Evolutionary conservation across 2,329 filamentous ascomycete genomes (phyloP), one percentile per base, ranked within the genome.

Genomic region (Ceratocystis ficicola): DNA sequence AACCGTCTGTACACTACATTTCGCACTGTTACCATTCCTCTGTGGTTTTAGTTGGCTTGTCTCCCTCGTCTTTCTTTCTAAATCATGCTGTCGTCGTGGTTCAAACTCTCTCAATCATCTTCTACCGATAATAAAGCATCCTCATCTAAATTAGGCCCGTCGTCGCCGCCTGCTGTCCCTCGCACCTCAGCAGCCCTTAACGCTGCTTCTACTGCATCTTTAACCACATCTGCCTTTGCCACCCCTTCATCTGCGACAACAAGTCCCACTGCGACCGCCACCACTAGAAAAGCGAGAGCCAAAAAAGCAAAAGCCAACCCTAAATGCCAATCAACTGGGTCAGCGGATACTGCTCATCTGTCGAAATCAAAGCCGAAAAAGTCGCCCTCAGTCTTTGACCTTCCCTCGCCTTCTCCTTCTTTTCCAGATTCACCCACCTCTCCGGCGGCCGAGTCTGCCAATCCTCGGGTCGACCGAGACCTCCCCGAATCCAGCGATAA

Each of bases 311-410:
- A 41, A 32, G 30, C 65, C 36, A 67, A 65, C 66, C 64, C 63
- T 64, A 65, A 62, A 57, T 65, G 15, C 52, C 66, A 46, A 30
- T 41, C 57, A 52, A 48, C 57, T 67, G 55, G 52, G 64, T 60
- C 64, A 41, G 50, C 41, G 32, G 64, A 28, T 41, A 48, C 30
- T 46, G 55, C 30, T 46, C 60, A 60, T 48, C 50, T 65, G 36
- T 65, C 25, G 44, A 41, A 41, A 41, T 41, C 36, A 41, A 41
- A 41, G 36, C 36, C 36, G 36, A 65, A 65, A 65, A 61, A 65
- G 55, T 65, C 52, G 52, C 61, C 61, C 61, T 30, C 28, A 8
- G 7, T 59, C 28, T 25, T 36, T n/a, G 55, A 59, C 55, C 55
- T 59, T 20, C 55, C 55, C 32, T 59, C 55, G 55, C 55, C 55